A percentile compares a stretch with the other conserved stretches of the same genome.
Conservation (phyloP, 352 stramenopile species). For the Phytopythium delawarense region DNA sequence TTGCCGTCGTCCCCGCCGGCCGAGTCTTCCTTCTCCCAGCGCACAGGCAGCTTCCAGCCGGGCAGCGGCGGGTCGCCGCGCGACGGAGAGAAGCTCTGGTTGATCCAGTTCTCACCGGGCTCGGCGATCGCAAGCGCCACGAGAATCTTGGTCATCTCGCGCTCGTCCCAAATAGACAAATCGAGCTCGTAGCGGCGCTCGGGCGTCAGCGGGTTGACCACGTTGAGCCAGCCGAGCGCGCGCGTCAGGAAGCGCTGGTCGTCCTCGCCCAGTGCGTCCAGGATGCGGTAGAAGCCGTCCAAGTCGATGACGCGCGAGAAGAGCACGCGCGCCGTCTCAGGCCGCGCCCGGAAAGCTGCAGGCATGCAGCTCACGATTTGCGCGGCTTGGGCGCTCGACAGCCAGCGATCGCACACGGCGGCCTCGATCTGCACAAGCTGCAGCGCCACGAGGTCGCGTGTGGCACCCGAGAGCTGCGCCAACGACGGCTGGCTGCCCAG, state of each 20-base stretch:
- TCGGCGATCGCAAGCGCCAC: slow-evolving; percentile 76
- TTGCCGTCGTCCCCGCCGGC: slow-evolving; percentile 29
- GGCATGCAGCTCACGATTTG: slow-evolving; percentile 80
- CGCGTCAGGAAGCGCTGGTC: slow-evolving; percentile 49
- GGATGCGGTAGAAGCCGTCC: slow-evolving; percentile 57
- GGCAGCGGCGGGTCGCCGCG: slow-evolving; percentile 55
- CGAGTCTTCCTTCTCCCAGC: slow-evolving; percentile 64
- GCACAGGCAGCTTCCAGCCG: slow-evolving; percentile 73
- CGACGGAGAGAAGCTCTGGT: slow-evolving; percentile 60
- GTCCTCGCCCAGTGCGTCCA: slow-evolving; percentile 35
- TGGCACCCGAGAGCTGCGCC: slow-evolving; percentile 43
- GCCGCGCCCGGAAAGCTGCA: slow-evolving; percentile 39
- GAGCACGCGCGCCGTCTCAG: slow-evolving; percentile 67
- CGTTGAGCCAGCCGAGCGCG: slow-evolving; percentile 72
- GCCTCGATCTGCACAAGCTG: slow-evolving; percentile 84
- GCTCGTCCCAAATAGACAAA: slow-evolving; percentile 65
- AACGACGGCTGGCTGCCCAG: slow-evolving; percentile 30
- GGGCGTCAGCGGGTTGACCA: slow-evolving; percentile 71
- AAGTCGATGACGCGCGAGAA: slow-evolving; percentile 76
- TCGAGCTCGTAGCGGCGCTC: slow-evolving; percentile 70
- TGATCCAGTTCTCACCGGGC: slow-evolving; percentile 82
- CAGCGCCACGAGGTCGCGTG: slow-evolving; percentile 63
- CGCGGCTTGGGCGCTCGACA: slow-evolving; percentile 60
- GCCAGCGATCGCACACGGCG: slow-evolving; percentile 67
- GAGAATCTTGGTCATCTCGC: slow-evolving; percentile 76